phyloP scores from a whole-genome alignment of 768 basidiomycete genomes.

The Boletales sp. region DNA sequence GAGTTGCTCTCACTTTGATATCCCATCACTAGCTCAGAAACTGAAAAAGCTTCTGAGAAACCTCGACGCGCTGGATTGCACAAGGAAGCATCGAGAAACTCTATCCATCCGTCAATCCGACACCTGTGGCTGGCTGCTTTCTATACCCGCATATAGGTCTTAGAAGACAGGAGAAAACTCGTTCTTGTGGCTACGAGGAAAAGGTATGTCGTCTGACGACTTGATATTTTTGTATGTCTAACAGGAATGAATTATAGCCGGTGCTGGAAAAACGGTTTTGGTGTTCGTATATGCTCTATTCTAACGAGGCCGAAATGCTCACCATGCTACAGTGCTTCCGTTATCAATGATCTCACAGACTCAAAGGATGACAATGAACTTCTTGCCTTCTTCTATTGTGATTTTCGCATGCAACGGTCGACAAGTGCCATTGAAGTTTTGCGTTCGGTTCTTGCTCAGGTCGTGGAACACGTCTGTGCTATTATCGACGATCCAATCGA shows the following conservation, averaged over 20 bases:
- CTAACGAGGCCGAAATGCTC: not conserved
- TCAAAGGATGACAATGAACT: not conserved
- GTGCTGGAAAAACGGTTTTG: not conserved
- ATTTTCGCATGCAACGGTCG: conserved; percentile 11
- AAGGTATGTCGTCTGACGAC: conserved; percentile 5
- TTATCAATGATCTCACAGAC: not conserved
- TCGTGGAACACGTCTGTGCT: not conserved
- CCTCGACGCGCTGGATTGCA: not conserved
- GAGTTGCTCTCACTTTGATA: not conserved
- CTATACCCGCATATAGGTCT: not conserved
- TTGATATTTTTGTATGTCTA: not conserved
- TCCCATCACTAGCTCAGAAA: not conserved
- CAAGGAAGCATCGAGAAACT: not conserved
- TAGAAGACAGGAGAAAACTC: conserved; percentile 3
- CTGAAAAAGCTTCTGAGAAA: not conserved
- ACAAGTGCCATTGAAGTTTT: conserved; percentile 13
- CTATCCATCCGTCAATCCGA: not conserved
- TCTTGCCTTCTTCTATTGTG: conserved; percentile 21
- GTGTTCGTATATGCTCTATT: not conserved
- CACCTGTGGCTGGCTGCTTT: conserved; percentile 14
- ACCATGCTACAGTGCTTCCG: not conserved
- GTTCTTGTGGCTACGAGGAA: conserved; percentile 16
- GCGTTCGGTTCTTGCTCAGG: conserved; percentile 19
- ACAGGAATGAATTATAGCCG: not conserved
- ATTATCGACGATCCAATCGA: not conserved